phyloP scores from a whole-genome alignment of 2,329 filamentous ascomycete genomes.

The Cordyceps tenuipes region DNA sequence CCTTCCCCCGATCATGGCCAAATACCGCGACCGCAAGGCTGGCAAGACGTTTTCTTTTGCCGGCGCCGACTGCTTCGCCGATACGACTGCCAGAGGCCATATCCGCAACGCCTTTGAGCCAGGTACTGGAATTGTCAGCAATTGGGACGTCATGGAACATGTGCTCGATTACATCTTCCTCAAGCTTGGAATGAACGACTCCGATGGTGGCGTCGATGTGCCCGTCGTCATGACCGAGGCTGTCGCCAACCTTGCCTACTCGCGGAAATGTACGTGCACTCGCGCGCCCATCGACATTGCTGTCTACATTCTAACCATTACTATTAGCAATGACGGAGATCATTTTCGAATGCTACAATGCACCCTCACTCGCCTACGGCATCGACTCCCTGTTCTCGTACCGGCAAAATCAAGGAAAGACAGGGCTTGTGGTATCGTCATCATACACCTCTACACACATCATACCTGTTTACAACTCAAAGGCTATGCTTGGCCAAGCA shows the following conservation, averaged over 20 bases:
- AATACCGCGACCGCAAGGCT: constrained; percentile 89
- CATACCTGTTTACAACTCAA: constrained; percentile 83
- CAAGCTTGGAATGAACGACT: constrained; percentile 78
- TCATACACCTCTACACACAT: constrained; percentile 92
- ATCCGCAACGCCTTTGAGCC: constrained; percentile 86
- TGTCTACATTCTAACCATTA: not conserved
- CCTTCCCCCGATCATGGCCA: constrained; percentile 84
- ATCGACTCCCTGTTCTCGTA: constrained; percentile 97
- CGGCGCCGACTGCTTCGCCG: constrained; percentile 86
- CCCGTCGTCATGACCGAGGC: constrained; percentile 95
- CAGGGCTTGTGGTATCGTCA: constrained; percentile 82
- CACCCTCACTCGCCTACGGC: constrained; percentile 83
- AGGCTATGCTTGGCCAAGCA: constrained; percentile 75
- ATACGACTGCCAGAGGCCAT: constrained; percentile 86
- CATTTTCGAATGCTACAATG: constrained; percentile 90
- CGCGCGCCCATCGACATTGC: not conserved
- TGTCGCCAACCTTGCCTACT: constrained; percentile 82
- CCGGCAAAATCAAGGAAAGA: constrained; percentile 78
- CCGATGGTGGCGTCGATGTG: constrained; percentile 66
- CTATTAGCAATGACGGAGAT: constrained; percentile 86
- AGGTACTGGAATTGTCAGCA: constrained; percentile 84
- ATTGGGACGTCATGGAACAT: constrained; percentile 97
- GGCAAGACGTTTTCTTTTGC: constrained; percentile 89
- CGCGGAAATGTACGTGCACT: constrained; percentile 64
- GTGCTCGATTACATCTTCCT: constrained; percentile 90